Conservation (phyloP, 352 stramenopile genomes). For the Globisporangium yorkense region DNA sequence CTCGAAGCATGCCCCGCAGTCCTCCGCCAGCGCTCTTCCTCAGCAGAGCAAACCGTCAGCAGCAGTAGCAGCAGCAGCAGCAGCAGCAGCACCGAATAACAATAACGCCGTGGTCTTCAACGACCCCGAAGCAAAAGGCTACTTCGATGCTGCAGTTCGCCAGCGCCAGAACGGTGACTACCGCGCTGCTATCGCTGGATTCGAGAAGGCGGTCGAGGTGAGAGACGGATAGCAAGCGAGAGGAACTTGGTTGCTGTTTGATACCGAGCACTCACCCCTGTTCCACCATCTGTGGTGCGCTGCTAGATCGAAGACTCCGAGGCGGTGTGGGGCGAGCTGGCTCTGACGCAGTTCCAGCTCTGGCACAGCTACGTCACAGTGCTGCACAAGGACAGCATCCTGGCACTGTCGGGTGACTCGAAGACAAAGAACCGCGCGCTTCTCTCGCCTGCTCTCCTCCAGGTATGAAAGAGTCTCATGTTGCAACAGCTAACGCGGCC, state of each 20-base stretch:
- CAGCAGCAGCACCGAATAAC: not conserved
- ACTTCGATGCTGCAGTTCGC: conserved; percentile 25
- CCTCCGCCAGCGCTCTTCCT: not conserved
- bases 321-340: conserved; percentile 52
- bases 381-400: conserved; percentile 29
- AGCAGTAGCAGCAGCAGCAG: not conserved
- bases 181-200: conserved; percentile 23
- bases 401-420: conserved; percentile 9
- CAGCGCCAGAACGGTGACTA: conserved; percentile 34
- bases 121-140: conserved; percentile 21
- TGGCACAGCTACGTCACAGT: conserved; percentile 42
- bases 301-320: conserved; percentile 55
- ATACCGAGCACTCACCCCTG: not conserved
- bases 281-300: not conserved
- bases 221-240: not conserved
- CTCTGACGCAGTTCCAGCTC: conserved; percentile 46
- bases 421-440: conserved; percentile 11
- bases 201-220: conserved; percentile 51
- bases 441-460: conserved; percentile 3
- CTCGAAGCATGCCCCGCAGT: not conserved
- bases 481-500: not conserved
- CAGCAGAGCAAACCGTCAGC: too few species aligned
- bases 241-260: not conserved
- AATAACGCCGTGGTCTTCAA: conserved; percentile 5
- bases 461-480: not conserved